A percentile compares a stretch with the other conserved stretches of the same genome.
phyloP scores from a whole-genome alignment of 768 basidiomycete species.

The Ramaria sp. region DNA sequence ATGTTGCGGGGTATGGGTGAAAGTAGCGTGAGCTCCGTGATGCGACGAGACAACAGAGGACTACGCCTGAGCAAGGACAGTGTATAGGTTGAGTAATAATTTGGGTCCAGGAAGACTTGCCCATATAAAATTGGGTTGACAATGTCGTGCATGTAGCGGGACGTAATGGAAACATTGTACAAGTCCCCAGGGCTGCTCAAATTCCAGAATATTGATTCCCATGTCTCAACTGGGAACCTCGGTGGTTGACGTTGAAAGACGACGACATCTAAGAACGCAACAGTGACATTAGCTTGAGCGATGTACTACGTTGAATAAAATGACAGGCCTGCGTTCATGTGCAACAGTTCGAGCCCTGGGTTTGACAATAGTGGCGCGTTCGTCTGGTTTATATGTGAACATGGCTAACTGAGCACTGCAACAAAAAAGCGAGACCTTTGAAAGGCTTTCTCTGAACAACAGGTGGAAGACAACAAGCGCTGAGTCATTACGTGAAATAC shows the following conservation, averaged over 20 bases:
- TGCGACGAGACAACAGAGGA: not conserved
- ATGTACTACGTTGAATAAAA: not conserved
- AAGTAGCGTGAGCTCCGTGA: not conserved
- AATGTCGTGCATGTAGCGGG: not conserved
- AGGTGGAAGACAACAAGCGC: too few relatives aligned
- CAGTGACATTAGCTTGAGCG: not conserved
- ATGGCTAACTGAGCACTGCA: not conserved
- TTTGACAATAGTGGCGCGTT: not conserved
- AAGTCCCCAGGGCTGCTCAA: not conserved
- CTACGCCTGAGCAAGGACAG: not conserved
- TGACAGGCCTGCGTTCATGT: not conserved
- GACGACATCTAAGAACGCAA: not conserved
- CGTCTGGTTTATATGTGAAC: not conserved
- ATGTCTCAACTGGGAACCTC: conserved; percentile 3
- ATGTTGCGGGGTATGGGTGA: not conserved
- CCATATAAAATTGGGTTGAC: not conserved
- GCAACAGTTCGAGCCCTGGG: not conserved
- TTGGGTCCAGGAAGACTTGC: not conserved
- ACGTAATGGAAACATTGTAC: conserved; percentile 2
- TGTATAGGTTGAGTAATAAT: conserved; percentile 1
- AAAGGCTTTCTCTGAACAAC: too few relatives aligned
- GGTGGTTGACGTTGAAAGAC: not conserved
- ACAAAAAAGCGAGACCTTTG: not conserved
- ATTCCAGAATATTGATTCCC: conserved; percentile 3
- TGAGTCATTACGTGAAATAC: too few relatives aligned